Conservation (phyloP, 2,329 filamentous ascomycete species). For the Alternaria sp. region DNA sequence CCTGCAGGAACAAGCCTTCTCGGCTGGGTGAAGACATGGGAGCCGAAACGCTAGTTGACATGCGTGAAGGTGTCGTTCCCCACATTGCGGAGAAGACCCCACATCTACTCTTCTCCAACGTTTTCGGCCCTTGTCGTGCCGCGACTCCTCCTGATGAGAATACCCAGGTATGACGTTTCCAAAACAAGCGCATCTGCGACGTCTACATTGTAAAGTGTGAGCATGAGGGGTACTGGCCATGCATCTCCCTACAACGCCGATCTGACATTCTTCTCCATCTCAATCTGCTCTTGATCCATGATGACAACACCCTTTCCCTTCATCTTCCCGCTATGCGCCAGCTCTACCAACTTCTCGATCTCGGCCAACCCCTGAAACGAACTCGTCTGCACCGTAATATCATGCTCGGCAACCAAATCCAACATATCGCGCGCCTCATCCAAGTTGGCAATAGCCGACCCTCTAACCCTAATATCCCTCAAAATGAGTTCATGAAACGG, state of each 20-base stretch:
- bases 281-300: background rate
- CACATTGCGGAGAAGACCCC: constrained; percentile 26
- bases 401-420: background rate
- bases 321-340: background rate
- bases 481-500: constrained; percentile 60
- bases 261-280: background rate
- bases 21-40: background rate
- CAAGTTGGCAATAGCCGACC: background rate
- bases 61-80: constrained; percentile 8
- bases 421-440: background rate
- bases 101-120: constrained; percentile 13
- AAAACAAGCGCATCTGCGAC: background rate
- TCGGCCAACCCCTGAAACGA: background rate
- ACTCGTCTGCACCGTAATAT: background rate
- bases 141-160: background rate
- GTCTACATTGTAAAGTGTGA: background rate
- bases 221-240: background rate
- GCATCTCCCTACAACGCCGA: background rate
- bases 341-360: background rate
- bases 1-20: background rate
- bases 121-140: background rate
- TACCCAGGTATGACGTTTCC: background rate
- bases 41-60: background rate
- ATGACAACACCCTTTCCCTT: background rate
- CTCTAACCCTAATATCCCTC: constrained; percentile 56